A percentile compares a stretch with the other conserved stretches of the same genome.
Conservation (phyloP, 345 rosid species). For the Nephelium lappaceum region DNA sequence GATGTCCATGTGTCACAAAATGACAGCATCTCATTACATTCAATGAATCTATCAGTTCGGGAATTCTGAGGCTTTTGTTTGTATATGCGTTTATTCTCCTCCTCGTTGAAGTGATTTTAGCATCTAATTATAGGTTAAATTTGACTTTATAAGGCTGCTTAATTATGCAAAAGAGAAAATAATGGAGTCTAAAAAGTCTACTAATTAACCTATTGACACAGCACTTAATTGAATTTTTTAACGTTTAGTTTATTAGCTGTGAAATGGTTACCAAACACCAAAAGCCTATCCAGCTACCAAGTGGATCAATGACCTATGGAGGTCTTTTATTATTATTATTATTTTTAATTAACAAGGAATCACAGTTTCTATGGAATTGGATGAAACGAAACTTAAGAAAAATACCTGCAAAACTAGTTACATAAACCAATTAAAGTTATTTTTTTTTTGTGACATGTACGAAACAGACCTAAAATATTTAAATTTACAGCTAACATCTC, state of each 20-base stretch:
- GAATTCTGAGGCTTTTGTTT: slow-evolving; percentile 21
- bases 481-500: too few species aligned
- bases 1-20: neutral
- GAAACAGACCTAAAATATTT: too few species aligned
- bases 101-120: neutral
- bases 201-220: neutral
- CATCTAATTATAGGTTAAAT: neutral
- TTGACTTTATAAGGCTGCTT: slow-evolving; percentile 1
- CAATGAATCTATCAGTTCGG: slow-evolving; percentile 19
- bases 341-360: neutral
- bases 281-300: neutral
- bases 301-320: neutral
- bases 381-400: neutral
- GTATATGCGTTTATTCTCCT: neutral
- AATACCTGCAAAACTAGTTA: neutral
- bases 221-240: neutral
- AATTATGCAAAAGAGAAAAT: neutral
- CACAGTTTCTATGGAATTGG: neutral
- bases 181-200: neutral
- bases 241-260: neutral
- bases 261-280: neutral
- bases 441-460: too few species aligned
- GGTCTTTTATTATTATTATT: neutral
- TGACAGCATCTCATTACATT: slow-evolving; percentile 11
- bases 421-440: neutral